phyloP scores from a whole-genome alignment of 169 alveolate species.

The Neospora caninum region DNA sequence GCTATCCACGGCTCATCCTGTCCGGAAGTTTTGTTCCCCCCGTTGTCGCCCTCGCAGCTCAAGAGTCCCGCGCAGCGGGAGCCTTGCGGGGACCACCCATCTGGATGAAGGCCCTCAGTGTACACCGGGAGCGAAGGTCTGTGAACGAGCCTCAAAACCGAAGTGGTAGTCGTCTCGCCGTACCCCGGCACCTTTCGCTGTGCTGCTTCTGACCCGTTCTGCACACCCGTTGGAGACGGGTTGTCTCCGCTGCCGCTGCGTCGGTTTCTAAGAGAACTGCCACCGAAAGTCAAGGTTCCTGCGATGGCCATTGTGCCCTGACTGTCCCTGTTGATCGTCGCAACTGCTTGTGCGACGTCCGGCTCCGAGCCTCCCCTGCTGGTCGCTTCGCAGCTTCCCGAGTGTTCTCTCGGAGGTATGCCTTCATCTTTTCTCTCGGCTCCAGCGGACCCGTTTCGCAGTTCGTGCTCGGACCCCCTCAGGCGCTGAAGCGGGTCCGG shows the following conservation, averaged over 20 bases:
- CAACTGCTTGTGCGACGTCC: too few relatives aligned
- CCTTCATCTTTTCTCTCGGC: too few relatives aligned
- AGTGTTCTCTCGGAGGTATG: too few relatives aligned
- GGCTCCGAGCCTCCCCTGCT: too few relatives aligned
- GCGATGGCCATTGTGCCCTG: constrained; percentile 11
- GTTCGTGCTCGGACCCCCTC: too few relatives aligned
- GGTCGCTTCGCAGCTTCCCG: too few relatives aligned
- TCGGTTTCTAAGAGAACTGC: not conserved
- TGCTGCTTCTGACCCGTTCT: not conserved
- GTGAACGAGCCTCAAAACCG: constrained; percentile 18
- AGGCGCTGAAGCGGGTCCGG: too few relatives aligned
- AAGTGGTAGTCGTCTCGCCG: constrained; percentile 18
- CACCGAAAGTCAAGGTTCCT: not conserved
- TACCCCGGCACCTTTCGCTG: not conserved
- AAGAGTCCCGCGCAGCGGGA: not conserved
- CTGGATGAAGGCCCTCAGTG: not conserved
- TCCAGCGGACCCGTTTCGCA: too few relatives aligned
- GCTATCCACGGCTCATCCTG: constrained; percentile 5
- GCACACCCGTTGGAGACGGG: not conserved
- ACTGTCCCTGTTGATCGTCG: not conserved
- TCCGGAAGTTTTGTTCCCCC: not conserved
- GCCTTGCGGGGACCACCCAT: not conserved
- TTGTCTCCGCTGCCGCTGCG: not conserved
- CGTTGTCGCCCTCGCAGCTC: not conserved
- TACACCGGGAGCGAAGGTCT: not conserved